Conservation (phyloP, 306 rosid genomes). For the Morella rubra region DNA sequence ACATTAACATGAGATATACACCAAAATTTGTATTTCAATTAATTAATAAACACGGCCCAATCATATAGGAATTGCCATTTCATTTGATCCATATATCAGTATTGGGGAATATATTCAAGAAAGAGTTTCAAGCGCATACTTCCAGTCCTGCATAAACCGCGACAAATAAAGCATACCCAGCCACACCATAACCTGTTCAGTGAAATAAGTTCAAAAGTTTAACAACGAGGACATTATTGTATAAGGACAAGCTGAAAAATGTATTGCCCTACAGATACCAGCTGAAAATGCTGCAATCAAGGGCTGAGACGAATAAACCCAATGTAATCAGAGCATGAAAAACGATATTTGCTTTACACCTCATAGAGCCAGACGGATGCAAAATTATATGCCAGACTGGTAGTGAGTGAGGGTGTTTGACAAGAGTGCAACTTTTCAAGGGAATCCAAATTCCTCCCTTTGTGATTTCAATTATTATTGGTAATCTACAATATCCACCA, state of each 20-base stretch:
- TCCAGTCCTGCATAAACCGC: constrained; percentile 97
- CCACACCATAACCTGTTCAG: constrained; percentile 85
- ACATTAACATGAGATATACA: no score
- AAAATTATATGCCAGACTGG: neutral
- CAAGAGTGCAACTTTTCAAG: neutral
- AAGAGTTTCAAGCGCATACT: constrained; percentile 40
- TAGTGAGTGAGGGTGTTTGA: neutral
- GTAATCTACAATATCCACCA: neutral
- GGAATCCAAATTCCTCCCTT: neutral
- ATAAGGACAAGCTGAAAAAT: neutral
- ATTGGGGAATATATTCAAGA: constrained; percentile 1
- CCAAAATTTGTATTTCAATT: neutral
- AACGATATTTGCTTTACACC: neutral
- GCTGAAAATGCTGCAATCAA: constrained; percentile 1
- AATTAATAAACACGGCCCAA: neutral
- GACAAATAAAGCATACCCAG: constrained; percentile 89
- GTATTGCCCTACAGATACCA: neutral
- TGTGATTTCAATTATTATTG: neutral
- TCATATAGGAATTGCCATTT: no score
- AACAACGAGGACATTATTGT: neutral
- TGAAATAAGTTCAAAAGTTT: constrained; percentile 21
- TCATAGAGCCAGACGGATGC: no score
- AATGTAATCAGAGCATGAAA: neutral
- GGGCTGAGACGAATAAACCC: neutral
- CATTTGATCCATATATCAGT: neutral